Evolutionary conservation across 2,329 filamentous ascomycete genomes (phyloP), one percentile per base, ranked within the genome.

Genomic region (Aspergillus sclerotialis): DNA sequence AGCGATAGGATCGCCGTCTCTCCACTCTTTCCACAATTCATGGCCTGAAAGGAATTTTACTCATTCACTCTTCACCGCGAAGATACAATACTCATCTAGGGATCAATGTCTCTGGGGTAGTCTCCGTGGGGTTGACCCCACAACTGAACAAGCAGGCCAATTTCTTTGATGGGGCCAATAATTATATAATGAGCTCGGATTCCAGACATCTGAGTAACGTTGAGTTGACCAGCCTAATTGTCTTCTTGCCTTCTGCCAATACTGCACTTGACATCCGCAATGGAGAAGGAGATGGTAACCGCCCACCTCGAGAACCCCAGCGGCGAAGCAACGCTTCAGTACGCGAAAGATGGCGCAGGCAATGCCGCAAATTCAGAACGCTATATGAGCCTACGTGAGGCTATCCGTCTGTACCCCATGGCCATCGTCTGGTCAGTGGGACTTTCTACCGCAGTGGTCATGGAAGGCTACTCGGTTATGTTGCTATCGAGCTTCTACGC

Each of bases 391-490:
- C 45, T 56, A 11, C 14, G 40, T n/a, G 37, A 44, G 24, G 49
- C 42, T 3, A 36, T 46, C 23, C 36, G 37, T n/a, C 26, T 42
- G 7, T 53, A 53, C 32, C 48, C 48, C 4, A 49, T 46, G 35
- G 49, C 50, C 3, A 47, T 50, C 9, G 30, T 40, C 11, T 54
- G 48, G 48, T 49, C 45, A 2, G 25, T 48, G 7, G 27, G 48
- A 5, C 30, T 54, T 19, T 49, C 44, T 4, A 42, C 44, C n/a
- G 43, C 46, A 4, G 43, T 54, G 13, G 39, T 54, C 16, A 55
- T 55, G 52, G 52, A 55, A 38, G 50, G 48, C n/a, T 55, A 45
- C 35, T 44, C 48, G 21, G 21, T 43, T 15, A 24, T 37, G 10
- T 31, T 45, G 3, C 19, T 53, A 11, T 36, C 37, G 17, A 43